Conservation (phyloP, 1,284 basidiomycete genomes). For the Ceratobasidium sp. region DNA sequence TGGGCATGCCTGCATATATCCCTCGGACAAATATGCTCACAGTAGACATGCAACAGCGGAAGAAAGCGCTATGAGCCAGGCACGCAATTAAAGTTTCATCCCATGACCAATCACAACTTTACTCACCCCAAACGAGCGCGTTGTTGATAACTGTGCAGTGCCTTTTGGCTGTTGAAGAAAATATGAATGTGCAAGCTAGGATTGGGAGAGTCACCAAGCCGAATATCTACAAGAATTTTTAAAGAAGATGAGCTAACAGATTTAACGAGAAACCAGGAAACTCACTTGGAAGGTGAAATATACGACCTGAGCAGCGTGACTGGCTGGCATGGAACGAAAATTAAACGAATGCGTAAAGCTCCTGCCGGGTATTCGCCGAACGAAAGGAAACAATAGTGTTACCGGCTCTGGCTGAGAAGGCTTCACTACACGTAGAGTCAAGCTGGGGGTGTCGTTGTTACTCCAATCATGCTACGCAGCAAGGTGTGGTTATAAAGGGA, state of each 20-base stretch:
- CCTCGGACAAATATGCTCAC: background rate
- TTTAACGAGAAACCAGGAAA: background rate
- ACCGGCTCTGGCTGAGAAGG: background rate
- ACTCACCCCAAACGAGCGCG: constrained; percentile 25
- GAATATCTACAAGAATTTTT: background rate
- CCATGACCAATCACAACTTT: background rate
- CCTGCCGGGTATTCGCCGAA: background rate
- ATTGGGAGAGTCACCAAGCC: constrained; percentile 29
- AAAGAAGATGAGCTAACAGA: background rate
- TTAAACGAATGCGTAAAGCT: background rate
- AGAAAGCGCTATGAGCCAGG: constrained; percentile 1
- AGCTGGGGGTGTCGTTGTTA: background rate
- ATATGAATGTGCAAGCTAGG: constrained; percentile 22
- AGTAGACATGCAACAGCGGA: background rate
- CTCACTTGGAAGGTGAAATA: constrained; percentile 37
- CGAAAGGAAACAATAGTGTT: background rate
- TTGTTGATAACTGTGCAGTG: constrained; percentile 15
- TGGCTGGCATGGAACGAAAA: constrained; percentile 2
- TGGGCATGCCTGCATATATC: background rate
- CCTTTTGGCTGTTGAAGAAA: constrained; percentile 18
- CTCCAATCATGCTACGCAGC: background rate
- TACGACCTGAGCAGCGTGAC: constrained; percentile 18
- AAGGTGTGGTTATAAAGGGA: background rate
- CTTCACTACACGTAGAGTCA: background rate
- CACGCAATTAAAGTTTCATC: background rate